phyloP scores from a whole-genome alignment of 139 green algal genomes.

The Picochlorum costavermella region DNA sequence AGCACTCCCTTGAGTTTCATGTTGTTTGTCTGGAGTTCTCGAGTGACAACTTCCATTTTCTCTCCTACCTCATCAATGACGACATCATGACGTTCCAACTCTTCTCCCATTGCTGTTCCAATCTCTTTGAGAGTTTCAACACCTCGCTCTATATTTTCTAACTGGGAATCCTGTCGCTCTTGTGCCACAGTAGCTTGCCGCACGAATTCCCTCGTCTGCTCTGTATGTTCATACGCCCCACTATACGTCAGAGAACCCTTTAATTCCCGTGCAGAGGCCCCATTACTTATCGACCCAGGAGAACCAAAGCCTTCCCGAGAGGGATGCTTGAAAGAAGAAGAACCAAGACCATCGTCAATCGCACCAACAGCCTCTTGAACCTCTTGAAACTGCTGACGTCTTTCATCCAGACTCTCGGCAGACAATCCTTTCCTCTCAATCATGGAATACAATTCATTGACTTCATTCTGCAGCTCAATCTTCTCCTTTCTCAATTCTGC shows the following conservation, averaged over 20 bases:
- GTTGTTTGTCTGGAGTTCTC: slow-evolving; percentile 72
- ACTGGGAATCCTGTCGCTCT: slow-evolving; percentile 55
- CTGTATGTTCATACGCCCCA: slow-evolving; percentile 1
- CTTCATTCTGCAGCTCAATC: slow-evolving; percentile 18
- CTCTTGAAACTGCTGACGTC: slow-evolving; percentile 4
- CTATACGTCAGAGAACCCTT: not conserved
- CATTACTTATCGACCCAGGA: too few species aligned
- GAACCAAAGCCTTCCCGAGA: not conserved
- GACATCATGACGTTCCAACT: slow-evolving; percentile 67
- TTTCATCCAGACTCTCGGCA: slow-evolving; percentile 6
- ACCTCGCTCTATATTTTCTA: slow-evolving; percentile 65
- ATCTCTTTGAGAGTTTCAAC: slow-evolving; percentile 63
- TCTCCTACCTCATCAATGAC: slow-evolving; percentile 74
- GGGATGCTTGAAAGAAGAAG: not conserved
- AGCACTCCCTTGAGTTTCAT: slow-evolving; percentile 68
- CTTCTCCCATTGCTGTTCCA: slow-evolving; percentile 59
- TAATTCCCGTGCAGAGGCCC: not conserved
- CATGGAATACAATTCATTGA: slow-evolving; percentile 21
- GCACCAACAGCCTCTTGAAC: not conserved
- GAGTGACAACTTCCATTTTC: slow-evolving; percentile 66
- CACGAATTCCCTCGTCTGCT: slow-evolving; percentile 8
- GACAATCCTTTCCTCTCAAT: slow-evolving; percentile 15
- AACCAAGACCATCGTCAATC: slow-evolving; percentile 4
- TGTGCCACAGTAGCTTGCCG: slow-evolving; percentile 54
- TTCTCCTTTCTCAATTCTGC: slow-evolving; percentile 57